These are phyloP conservation scores for Xerocomellus chrysenteron DNA, from an alignment of 768 basidiomycete species.

Conservation along the genomic window DNA sequence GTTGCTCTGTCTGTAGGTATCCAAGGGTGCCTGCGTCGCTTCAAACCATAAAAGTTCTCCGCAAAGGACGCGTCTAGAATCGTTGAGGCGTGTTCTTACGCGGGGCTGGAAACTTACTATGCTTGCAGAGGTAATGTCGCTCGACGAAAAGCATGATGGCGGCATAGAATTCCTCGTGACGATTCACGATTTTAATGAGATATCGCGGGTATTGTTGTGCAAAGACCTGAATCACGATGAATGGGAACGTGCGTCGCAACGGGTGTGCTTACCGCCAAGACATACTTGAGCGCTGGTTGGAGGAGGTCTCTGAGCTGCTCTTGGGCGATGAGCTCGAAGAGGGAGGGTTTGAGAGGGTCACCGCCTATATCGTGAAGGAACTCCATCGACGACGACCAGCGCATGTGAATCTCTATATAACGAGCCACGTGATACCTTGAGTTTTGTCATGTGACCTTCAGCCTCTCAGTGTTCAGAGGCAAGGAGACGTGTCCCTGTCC, in stretches of 20 bases:
- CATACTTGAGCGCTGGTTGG: slow-evolving; percentile 93
- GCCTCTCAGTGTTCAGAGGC: too few relatives aligned
- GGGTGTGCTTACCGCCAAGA: slow-evolving; percentile 67
- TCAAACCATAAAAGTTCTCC: slow-evolving; percentile 95
- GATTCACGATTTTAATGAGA: slow-evolving; percentile 84
- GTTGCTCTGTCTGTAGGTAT: slow-evolving; percentile 67
- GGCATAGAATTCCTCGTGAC: slow-evolving; percentile 96
- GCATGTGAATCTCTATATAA: too few relatives aligned
- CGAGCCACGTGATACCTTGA: slow-evolving; percentile 25
- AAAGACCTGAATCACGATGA: slow-evolving; percentile 63
- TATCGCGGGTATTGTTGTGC: slow-evolving; percentile 94
- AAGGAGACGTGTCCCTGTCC: too few relatives aligned
- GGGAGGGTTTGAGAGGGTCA: slow-evolving; percentile 72
- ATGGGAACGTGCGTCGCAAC: not conserved
- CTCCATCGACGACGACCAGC: slow-evolving; percentile 51
- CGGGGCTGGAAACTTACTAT: slow-evolving; percentile 52
- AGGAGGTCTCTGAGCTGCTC: slow-evolving; percentile 90
- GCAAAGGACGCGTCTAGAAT: slow-evolving; percentile 84
- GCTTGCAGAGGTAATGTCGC: slow-evolving; percentile 82
- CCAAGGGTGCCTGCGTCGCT: slow-evolving; percentile 69
- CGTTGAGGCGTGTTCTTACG: not conserved
- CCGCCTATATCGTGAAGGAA: slow-evolving; percentile 77
- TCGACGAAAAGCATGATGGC: slow-evolving; percentile 87
- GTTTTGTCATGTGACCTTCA: slow-evolving; percentile 26
- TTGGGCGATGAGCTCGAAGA: slow-evolving; percentile 92